phyloP scores from a whole-genome alignment of 1,284 basidiomycete species.

The Naganishia sp. region DNA sequence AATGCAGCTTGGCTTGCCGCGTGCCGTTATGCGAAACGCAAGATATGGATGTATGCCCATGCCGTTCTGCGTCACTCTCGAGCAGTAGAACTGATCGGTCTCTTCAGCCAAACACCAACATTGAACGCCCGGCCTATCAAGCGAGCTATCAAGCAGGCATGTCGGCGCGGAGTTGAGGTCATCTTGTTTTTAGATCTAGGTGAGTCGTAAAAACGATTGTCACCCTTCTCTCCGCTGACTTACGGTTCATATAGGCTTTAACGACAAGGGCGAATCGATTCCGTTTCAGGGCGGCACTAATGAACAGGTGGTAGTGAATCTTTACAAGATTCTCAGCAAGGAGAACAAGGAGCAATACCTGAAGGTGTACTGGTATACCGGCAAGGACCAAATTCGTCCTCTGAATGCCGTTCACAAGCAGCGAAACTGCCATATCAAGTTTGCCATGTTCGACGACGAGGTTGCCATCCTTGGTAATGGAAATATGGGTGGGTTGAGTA shows the following conservation, averaged over 20 bases:
- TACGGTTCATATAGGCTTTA: conserved; percentile 56
- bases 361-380: conserved; percentile 61
- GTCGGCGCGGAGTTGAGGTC: conserved; percentile 67
- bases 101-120: conserved; percentile 67
- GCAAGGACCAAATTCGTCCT: conserved; percentile 70
- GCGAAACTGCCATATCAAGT: conserved; percentile 75
- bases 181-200: conserved; percentile 67
- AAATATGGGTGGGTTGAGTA: conserved; percentile 42
- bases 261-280: conserved; percentile 65
- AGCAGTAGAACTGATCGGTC: not conserved
- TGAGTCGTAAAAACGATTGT: conserved; percentile 28
- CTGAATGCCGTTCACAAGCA: conserved; percentile 71
- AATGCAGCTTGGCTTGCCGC: conserved; percentile 75
- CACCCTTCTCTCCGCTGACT: not conserved
- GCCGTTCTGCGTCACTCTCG: conserved; percentile 5
- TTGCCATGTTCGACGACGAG: conserved; percentile 70
- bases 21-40: conserved; percentile 66
- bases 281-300: conserved; percentile 80
- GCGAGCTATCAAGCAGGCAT: conserved; percentile 66
- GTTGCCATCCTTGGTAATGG: conserved; percentile 66
- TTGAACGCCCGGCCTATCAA: conserved; percentile 72
- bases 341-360: conserved; percentile 61
- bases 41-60: conserved; percentile 65
- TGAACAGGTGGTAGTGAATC: conserved; percentile 67
- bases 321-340: conserved; percentile 62